Conservation (phyloP, 306 rosid species). For the Gillenia trifoliata region DNA sequence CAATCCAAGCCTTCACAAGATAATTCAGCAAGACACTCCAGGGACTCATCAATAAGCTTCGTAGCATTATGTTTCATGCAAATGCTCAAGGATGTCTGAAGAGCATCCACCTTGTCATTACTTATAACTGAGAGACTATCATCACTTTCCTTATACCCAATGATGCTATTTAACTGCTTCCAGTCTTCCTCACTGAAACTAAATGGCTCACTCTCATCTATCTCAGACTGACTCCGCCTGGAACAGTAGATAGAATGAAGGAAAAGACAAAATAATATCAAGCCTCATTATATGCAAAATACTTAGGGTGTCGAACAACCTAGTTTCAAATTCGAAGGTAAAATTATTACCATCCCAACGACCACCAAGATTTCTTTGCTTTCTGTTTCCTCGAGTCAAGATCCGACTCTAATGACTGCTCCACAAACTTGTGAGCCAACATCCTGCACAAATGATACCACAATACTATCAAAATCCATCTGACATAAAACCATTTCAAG, state of each 20-base stretch:
- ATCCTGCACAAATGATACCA: conserved; percentile 51
- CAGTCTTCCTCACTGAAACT: conserved; percentile 81
- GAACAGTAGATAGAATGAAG: conserved; percentile 8
- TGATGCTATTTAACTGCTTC: conserved; percentile 76
- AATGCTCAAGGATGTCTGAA: conserved; percentile 70
- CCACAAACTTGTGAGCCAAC: conserved; percentile 92
- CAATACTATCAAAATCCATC: conserved; percentile 6
- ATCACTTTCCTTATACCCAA: conserved; percentile 90
- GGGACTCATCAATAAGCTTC: conserved; percentile 76
- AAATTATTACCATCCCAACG: conserved; percentile 67
- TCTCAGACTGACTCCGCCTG: conserved; percentile 64
- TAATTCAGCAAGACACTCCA: conserved; percentile 69
- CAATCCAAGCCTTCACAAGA: conserved; percentile 86
- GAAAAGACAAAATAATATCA: conserved; percentile 8
- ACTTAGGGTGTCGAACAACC: not conserved
- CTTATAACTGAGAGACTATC: conserved; percentile 42
- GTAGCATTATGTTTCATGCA: conserved; percentile 92
- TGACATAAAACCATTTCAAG: not conserved
- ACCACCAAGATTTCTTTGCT: conserved; percentile 76
- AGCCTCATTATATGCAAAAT: not conserved
- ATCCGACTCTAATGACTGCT: conserved; percentile 54
- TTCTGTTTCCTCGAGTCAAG: conserved; percentile 48
- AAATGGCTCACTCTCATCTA: conserved; percentile 67
- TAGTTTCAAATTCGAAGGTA: conserved; percentile 5
- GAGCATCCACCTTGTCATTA: conserved; percentile 54